These are phyloP conservation scores for Colletotrichum sp. DNA, from an alignment of 2,329 filamentous ascomycete species.

Conservation along the genomic window DNA sequence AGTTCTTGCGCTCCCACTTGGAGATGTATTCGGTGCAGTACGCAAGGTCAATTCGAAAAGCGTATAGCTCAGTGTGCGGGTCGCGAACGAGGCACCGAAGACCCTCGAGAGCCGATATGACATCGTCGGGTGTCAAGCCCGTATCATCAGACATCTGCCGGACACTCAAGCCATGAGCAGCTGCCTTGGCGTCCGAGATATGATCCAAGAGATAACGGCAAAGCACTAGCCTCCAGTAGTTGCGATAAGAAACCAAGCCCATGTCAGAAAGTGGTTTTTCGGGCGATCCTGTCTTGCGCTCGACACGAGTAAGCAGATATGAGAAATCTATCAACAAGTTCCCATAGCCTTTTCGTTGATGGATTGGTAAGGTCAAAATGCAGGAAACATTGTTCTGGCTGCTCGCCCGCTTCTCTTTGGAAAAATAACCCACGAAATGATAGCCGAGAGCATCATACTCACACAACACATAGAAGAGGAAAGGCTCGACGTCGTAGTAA, in stretches of 20 bases:
- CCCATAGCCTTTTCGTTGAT: constrained; percentile 96
- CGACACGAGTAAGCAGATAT: constrained; percentile 91
- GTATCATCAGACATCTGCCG: constrained; percentile 83
- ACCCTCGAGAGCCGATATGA: constrained; percentile 91
- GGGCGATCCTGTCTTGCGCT: constrained; percentile 92
- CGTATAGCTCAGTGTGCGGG: constrained; percentile 86
- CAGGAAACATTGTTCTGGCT: constrained; percentile 98
- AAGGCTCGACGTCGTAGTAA: constrained; percentile 97
- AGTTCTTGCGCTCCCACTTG: constrained; percentile 88
- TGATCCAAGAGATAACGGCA: constrained; percentile 80
- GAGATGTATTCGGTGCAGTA: constrained; percentile 88
- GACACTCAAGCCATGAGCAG: constrained; percentile 57
- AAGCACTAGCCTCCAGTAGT: constrained; percentile 92
- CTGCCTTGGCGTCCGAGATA: constrained; percentile 39
- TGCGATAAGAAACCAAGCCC: constrained; percentile 95
- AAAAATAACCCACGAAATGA: constrained; percentile 99
- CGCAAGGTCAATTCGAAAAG: constrained; percentile 82
- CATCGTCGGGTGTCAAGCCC: constrained; percentile 95
- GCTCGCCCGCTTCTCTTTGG: constrained; percentile 94
- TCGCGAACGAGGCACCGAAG: constrained; percentile 89
- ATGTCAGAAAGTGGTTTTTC: constrained; percentile 98
- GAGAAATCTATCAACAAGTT: constrained; percentile 98
- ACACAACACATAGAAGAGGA: constrained; percentile 96
- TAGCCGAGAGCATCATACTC: constrained; percentile 92
- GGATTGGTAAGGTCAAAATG: constrained; percentile 93